Evolutionary conservation across 805 yeast species (phyloP).

Genomic region (Pichia insulana): DNA sequence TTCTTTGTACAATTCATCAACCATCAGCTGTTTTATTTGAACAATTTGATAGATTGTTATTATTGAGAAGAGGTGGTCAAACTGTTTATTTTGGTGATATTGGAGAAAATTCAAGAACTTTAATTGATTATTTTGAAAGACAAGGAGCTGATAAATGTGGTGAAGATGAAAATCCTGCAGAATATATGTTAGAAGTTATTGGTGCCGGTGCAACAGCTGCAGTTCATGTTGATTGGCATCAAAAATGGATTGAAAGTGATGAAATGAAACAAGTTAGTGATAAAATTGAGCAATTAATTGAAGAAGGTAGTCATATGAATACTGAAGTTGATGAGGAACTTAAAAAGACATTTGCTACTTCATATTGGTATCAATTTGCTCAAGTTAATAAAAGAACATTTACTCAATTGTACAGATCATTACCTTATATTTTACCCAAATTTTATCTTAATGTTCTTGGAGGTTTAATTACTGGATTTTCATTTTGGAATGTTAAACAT

Average conservation of each 20-base stretch:
- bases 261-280: slow-evolving; percentile 22
- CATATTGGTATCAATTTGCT: slow-evolving; percentile 32
- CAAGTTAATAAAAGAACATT: slow-evolving; percentile 32
- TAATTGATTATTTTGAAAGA: slow-evolving; percentile 39
- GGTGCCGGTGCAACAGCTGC: slow-evolving; percentile 76
- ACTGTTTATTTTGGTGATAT: slow-evolving; percentile 49
- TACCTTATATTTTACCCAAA: slow-evolving; percentile 41
- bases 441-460: slow-evolving; percentile 31
- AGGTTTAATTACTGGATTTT: slow-evolving; percentile 43
- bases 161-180: slow-evolving; percentile 61
- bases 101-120: slow-evolving; percentile 34
- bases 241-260: slow-evolving; percentile 42
- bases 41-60: slow-evolving; percentile 32
- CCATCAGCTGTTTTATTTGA: slow-evolving; percentile 40
- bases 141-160: slow-evolving; percentile 61
- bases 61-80: slow-evolving; percentile 43
- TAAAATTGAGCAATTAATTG: slow-evolving; percentile 25
- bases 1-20: slow-evolving; percentile 49
- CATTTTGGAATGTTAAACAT: slow-evolving; percentile 52
- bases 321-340: slow-evolving; percentile 13
- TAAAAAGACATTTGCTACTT: slow-evolving; percentile 33
- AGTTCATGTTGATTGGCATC: slow-evolving; percentile 51
- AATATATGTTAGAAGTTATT: slow-evolving; percentile 62
- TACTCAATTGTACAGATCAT: slow-evolving; percentile 39
- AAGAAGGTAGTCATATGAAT: slow-evolving; percentile 10